Evolutionary conservation across 345 rosid genomes (phyloP).

Genomic region (Kernera saxatilis): DNA sequence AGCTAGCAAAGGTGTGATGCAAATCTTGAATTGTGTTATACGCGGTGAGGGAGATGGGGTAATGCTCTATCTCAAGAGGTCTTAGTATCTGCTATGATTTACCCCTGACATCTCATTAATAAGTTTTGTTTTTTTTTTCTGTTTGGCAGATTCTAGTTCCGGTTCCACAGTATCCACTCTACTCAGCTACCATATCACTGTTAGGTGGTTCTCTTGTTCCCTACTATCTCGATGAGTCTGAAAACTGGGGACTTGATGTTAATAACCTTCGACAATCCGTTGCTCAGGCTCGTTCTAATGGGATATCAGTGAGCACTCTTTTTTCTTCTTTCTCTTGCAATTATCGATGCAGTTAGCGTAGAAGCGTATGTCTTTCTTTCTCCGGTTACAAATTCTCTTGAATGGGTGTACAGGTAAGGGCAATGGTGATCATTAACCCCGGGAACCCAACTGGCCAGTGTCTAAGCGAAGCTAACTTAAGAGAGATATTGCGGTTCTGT

Average conservation of each 20-base stretch:
- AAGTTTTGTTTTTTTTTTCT: neutral
- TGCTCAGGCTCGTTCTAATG: slow-evolving; percentile 68
- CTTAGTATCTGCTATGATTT: neutral
- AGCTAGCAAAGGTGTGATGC: slow-evolving; percentile 99
- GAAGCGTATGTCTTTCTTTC: neutral
- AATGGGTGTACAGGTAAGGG: slow-evolving; percentile 58
- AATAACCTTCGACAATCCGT: slow-evolving; percentile 73
- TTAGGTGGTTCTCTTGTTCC: slow-evolving; percentile 94
- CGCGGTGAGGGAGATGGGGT: slow-evolving; percentile 92
- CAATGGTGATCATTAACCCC: slow-evolving; percentile 98
- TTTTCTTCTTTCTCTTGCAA: slow-evolving; percentile 4
- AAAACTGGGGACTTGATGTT: slow-evolving; percentile 96
- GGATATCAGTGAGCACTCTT: slow-evolving; percentile 67
- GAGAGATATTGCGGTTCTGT: slow-evolving; percentile 79
- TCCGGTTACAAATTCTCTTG: neutral
- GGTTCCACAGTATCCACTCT: slow-evolving; percentile 97
- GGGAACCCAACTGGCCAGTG: slow-evolving; percentile 99
- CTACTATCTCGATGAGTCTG: slow-evolving; percentile 85
- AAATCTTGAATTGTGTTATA: slow-evolving; percentile 78
- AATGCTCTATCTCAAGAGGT: slow-evolving; percentile 24
- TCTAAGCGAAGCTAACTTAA: slow-evolving; percentile 82
- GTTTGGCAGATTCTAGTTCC: slow-evolving; percentile 78
- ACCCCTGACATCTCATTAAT: neutral
- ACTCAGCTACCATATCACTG: slow-evolving; percentile 88
- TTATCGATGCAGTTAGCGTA: neutral